Evolutionary conservation across 192 early-diverging fungal species (phyloP), one percentile per base, ranked within the genome.

Genomic region (Backusella tuberculispora): DNA sequence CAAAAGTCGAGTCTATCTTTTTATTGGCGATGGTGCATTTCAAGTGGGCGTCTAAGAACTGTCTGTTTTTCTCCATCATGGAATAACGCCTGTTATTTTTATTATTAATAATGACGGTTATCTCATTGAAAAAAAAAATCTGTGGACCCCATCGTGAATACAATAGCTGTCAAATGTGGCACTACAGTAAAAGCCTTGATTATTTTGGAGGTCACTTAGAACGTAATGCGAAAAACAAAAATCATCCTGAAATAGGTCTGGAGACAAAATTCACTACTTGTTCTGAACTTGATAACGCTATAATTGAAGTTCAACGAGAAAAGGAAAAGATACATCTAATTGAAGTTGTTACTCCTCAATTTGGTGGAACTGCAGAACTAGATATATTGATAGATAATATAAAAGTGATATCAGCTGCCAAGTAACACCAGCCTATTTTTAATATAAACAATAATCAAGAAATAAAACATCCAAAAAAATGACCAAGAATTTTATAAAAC

Each of bases 61-160:
- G 12, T 82, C 85, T 4, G 79, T 79, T 15, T 84, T 84, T 71
- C 68, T 87, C 0, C 85, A 80, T 24, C 74, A 82, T 21, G 81
- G 83, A 34, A 34, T 34, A 34, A 2, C 29, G 29, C 29, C 29
- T 34, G 29, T 34, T 34, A 34, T 34, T 34, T 64, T 87, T 44
- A 63, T 87, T 21, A 15, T 87, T 29, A 86, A 87, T 63, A 87
- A 87, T 29, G 83, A 87, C 24, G 85, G 85, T 12, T 87, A 86
- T 43, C 80, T 84, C 1, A 86, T 84, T 74, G 85, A 34, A 86
- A 68, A 76, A 80, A 24, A 14, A 77, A 15, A 80, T 86, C 21
- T 83, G 84, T 78, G 85, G 85, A 4, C 45, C 67, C 8, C 4
- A 76, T 2, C 77, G 85, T 14, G 29, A 73, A 19, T 87, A 87